These are phyloP conservation scores for Pyrenochaeta sp. DNA, from an alignment of 2,329 filamentous ascomycete genomes.

Conservation along the genomic window DNA sequence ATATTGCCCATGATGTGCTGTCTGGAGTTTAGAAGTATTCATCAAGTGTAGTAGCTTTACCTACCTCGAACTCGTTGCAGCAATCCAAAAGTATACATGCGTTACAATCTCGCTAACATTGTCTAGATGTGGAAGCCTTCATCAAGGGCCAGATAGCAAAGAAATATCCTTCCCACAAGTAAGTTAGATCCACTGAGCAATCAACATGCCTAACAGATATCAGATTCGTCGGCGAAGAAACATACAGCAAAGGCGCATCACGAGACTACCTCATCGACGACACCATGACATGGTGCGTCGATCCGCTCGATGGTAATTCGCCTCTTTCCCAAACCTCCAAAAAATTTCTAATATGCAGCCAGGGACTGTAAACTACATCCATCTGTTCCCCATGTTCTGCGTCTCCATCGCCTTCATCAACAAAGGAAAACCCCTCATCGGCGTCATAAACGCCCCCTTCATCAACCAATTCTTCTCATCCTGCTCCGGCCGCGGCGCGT, in stretches of 20 bases:
- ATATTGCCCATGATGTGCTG: too few relatives aligned
- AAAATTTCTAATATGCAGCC: conserved; percentile 2
- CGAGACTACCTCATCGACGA: conserved; percentile 71
- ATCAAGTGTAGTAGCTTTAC: too few relatives aligned
- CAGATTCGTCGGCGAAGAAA: conserved; percentile 80
- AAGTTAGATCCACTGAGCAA: conserved; percentile 35
- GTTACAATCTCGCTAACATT: conserved; percentile 14
- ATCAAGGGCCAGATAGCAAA: conserved; percentile 66
- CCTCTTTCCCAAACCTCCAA: neutral
- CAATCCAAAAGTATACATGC: too few relatives aligned
- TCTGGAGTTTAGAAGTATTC: too few relatives aligned
- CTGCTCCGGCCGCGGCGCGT: conserved; percentile 71
- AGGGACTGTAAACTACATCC: conserved; percentile 80
- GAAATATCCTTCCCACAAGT: conserved; percentile 73
- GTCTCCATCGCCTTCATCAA: conserved; percentile 76
- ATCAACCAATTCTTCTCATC: conserved; percentile 73
- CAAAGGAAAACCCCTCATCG: conserved; percentile 67
- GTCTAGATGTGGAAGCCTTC: conserved; percentile 75
- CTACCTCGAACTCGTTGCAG: too few relatives aligned
- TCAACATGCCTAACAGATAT: neutral
- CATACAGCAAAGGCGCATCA: conserved; percentile 72
- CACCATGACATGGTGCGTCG: conserved; percentile 76
- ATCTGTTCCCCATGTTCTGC: conserved; percentile 82
- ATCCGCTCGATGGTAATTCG: conserved; percentile 71
- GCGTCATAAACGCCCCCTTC: conserved; percentile 76